These are phyloP conservation scores for Rubroshorea leprosula DNA, from an alignment of 345 rosid genomes.

Conservation along the genomic window DNA sequence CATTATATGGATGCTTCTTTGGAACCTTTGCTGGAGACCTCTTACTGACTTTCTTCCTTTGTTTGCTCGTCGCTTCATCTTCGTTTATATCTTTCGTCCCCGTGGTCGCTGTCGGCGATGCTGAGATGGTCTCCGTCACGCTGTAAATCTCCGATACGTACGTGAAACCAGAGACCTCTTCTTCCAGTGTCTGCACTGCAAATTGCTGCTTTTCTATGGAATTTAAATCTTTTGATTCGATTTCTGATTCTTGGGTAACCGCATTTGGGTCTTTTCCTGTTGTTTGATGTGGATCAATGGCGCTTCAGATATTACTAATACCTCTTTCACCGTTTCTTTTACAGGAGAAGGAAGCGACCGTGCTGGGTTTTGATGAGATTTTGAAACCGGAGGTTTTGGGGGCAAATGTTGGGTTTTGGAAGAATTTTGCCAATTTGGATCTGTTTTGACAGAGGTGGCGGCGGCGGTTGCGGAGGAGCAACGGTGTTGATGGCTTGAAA, in stretches of 20 bases:
- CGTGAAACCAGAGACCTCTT: slow-evolving; percentile 37
- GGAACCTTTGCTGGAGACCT: slow-evolving; percentile 37
- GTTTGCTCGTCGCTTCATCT: slow-evolving; percentile 55
- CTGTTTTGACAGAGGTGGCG: not conserved
- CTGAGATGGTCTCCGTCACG: slow-evolving; percentile 39
- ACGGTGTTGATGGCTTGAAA: no score
- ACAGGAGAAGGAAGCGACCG: slow-evolving; percentile 31
- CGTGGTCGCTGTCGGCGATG: slow-evolving; percentile 39
- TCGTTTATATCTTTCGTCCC: slow-evolving; percentile 31
- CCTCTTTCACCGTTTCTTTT: slow-evolving; percentile 69
- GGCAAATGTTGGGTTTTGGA: no score
- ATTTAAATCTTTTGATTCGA: slow-evolving; percentile 16
- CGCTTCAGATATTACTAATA: slow-evolving; percentile 47
- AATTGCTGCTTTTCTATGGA: slow-evolving; percentile 11
- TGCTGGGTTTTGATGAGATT: not conserved
- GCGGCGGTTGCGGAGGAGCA: slow-evolving; percentile 5
- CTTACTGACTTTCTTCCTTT: no score
- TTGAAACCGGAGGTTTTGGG: not conserved
- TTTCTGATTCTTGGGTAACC: slow-evolving; percentile 6
- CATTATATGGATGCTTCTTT: slow-evolving; percentile 32
- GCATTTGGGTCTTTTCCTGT: slow-evolving; percentile 10
- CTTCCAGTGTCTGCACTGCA: slow-evolving; percentile 15
- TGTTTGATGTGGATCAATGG: slow-evolving; percentile 21
- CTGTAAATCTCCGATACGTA: slow-evolving; percentile 52
- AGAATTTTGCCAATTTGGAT: not conserved